These are phyloP conservation scores for Coemansia sp. DNA, from an alignment of 192 early-diverging fungal genomes.

Conservation along the genomic window DNA sequence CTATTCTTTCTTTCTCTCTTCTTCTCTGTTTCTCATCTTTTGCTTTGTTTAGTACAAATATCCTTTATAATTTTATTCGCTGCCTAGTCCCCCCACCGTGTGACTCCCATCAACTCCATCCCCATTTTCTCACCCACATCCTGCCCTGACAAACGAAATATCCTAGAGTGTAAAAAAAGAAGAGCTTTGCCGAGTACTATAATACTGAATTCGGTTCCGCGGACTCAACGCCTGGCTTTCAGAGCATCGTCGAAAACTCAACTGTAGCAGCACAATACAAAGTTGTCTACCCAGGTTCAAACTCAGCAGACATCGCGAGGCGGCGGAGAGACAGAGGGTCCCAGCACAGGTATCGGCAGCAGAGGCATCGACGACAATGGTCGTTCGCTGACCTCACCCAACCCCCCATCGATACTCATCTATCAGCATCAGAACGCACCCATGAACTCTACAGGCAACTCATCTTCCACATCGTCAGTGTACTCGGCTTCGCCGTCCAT, in stretches of 20 bases:
- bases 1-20: neutral
- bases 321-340: neutral
- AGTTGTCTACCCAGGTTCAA: constrained; percentile 7
- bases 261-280: neutral
- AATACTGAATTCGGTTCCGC: no score
- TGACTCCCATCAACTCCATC: neutral
- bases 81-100: neutral
- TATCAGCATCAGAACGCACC: neutral
- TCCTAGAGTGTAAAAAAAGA: neutral
- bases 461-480: neutral
- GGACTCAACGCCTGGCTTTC: no score
- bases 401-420: constrained; percentile 6
- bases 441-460: neutral
- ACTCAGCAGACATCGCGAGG: neutral
- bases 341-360: constrained; percentile 10
- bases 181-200: neutral
- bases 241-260: no score
- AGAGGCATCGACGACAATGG: constrained; percentile 12
- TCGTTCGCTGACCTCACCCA: constrained; percentile 16
- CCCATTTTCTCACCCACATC: no score
- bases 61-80: neutral
- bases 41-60: neutral
- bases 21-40: constrained; percentile 2
- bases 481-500: constrained; percentile 5
- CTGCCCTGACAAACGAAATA: neutral